Evolutionary conservation across 495 filamentous ascomycete genomes (phyloP).

Genomic region (Glonium stellatum): DNA sequence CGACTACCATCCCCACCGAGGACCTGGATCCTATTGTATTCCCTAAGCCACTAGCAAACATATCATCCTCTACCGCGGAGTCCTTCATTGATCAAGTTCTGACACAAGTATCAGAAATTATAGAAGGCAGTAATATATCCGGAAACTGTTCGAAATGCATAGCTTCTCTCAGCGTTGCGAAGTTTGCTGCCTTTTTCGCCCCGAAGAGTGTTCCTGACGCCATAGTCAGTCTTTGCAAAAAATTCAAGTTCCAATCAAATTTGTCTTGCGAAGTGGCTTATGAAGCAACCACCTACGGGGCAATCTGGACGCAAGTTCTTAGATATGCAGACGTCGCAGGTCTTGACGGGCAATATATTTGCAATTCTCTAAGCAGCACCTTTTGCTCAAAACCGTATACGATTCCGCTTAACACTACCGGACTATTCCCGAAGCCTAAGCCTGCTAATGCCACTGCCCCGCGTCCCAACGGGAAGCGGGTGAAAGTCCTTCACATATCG

Average conservation of each 20-base stretch:
- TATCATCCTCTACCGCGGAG: conserved; percentile 38
- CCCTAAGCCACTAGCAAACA: conserved; percentile 37
- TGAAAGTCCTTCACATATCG: conserved; percentile 55
- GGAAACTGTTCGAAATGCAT: conserved; percentile 50
- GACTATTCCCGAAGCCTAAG: conserved; percentile 51
- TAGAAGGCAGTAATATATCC: conserved; percentile 32
- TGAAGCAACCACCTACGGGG: conserved; percentile 43
- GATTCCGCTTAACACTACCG: conserved; percentile 39
- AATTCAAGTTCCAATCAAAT: conserved; percentile 40
- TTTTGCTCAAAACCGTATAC: conserved; percentile 46
- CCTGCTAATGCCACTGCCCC: conserved; percentile 41
- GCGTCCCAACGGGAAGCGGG: conserved; percentile 44
- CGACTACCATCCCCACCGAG: conserved; percentile 43
- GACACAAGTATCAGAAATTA: conserved; percentile 42
- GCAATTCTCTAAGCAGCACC: conserved; percentile 41
- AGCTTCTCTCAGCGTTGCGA: conserved; percentile 44
- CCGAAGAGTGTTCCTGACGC: conserved; percentile 45
- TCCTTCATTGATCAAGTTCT: conserved; percentile 39
- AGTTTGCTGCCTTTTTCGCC: conserved; percentile 44
- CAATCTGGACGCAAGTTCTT: conserved; percentile 53
- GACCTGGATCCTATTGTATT: conserved; percentile 47
- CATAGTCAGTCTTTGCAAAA: conserved; percentile 46
- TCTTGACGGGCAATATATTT: conserved; percentile 53
- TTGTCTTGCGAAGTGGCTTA: conserved; percentile 43
- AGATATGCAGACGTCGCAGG: conserved; percentile 48